Evolutionary conservation across 345 rosid species (phyloP).

Genomic region (Theobroma cacao): DNA sequence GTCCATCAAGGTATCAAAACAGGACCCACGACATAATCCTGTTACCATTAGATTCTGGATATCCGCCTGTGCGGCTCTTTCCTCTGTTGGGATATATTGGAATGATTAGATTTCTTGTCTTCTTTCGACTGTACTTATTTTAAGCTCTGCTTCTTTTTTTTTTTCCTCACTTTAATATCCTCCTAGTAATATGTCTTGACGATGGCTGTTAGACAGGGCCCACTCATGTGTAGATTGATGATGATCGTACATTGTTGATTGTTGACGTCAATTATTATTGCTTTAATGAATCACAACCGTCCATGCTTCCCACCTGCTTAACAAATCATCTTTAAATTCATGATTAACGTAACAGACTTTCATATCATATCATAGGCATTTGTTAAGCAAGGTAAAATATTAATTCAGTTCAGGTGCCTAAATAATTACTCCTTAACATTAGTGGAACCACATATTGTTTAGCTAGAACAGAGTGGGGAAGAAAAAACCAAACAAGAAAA

Average conservation of each 20-base stretch:
- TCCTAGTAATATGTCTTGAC: background rate
- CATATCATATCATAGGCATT: too few relatives aligned
- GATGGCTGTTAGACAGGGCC: background rate
- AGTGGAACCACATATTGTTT: too few relatives aligned
- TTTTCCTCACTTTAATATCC: background rate
- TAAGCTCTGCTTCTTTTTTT: background rate
- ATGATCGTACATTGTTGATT: too few relatives aligned
- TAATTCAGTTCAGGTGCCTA: too few relatives aligned
- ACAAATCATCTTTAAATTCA: background rate
- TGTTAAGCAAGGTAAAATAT: too few relatives aligned
- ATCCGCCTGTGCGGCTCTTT: background rate
- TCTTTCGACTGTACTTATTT: background rate
- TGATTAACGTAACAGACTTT: too few relatives aligned
- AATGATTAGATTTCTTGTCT: conserved; percentile 26
- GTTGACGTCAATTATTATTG: background rate
- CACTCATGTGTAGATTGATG: background rate
- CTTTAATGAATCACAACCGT: background rate
- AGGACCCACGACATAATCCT: conserved; percentile 21
- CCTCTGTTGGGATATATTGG: background rate
- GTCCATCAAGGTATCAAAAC: conserved; percentile 20
- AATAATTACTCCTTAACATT: too few relatives aligned
- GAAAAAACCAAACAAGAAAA: background rate
- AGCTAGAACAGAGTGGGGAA: too few relatives aligned
- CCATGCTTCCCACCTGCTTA: background rate
- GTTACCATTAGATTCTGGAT: conserved; percentile 21